Evolutionary conservation across 2,329 filamentous ascomycete genomes (phyloP).

Genomic region (Penicillium occitanis): DNA sequence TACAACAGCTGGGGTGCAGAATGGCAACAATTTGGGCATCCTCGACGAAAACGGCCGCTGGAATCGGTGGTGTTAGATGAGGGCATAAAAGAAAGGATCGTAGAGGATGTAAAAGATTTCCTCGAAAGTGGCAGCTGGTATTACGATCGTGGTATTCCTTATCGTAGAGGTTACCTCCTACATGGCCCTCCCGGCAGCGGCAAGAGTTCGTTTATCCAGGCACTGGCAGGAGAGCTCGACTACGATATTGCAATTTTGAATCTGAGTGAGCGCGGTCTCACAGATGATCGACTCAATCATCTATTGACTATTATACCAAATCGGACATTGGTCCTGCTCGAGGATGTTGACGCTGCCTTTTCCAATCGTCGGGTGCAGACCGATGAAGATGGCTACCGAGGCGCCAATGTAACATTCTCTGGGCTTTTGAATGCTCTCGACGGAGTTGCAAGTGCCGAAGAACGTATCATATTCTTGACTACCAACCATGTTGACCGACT

Average conservation of each 20-base stretch:
- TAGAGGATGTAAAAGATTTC: slow-evolving; percentile 80
- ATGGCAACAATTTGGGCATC: slow-evolving; percentile 81
- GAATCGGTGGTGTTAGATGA: slow-evolving; percentile 82
- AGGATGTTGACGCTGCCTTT: slow-evolving; percentile 91
- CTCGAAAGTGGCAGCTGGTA: slow-evolving; percentile 81
- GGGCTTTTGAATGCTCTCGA: slow-evolving; percentile 83
- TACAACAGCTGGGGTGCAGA: slow-evolving; percentile 81
- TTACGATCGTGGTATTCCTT: slow-evolving; percentile 89
- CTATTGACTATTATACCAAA: slow-evolving; percentile 82
- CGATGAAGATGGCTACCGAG: slow-evolving; percentile 79
- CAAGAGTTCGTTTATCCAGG: slow-evolving; percentile 95
- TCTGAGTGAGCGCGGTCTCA: slow-evolving; percentile 83
- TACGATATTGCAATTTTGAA: slow-evolving; percentile 93
- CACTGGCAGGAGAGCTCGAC: slow-evolving; percentile 85
- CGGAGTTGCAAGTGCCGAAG: slow-evolving; percentile 90
- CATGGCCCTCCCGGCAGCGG: slow-evolving; percentile 88
- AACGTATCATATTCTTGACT: slow-evolving; percentile 89
- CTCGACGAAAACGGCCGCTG: slow-evolving; percentile 81
- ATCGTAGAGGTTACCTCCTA: slow-evolving; percentile 82
- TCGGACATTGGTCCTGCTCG: slow-evolving; percentile 76
- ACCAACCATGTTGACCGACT: slow-evolving; percentile 91
- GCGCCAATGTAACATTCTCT: slow-evolving; percentile 90
- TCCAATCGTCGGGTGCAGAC: slow-evolving; percentile 69
- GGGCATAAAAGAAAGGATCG: slow-evolving; percentile 77
- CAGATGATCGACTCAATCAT: slow-evolving; percentile 83